phyloP scores from a whole-genome alignment of 257 asterid genomes.

The Solanum megistacrolobum region DNA sequence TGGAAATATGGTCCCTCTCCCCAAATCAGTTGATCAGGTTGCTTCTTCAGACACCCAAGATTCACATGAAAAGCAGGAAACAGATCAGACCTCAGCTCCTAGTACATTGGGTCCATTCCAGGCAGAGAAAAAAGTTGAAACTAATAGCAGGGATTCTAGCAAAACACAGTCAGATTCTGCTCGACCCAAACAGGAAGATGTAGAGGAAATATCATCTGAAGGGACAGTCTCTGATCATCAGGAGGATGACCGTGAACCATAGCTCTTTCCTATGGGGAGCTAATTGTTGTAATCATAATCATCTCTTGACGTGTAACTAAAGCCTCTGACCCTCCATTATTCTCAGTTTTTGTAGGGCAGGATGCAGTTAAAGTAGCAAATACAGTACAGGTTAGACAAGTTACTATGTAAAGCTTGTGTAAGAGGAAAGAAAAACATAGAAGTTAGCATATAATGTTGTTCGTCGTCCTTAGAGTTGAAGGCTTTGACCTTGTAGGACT shows the following conservation, averaged over 20 bases:
- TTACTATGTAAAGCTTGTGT: constrained; percentile 7
- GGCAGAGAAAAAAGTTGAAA: constrained; percentile 10
- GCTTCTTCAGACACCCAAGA: constrained; percentile 13
- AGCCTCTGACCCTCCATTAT: neutral
- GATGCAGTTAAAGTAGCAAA: neutral
- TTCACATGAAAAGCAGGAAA: constrained; percentile 5
- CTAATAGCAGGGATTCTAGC: constrained; percentile 39
- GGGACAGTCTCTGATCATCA: constrained; percentile 52
- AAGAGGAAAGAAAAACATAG: constrained; percentile 6
- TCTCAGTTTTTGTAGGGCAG: constrained; percentile 34
- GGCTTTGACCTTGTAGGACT: neutral
- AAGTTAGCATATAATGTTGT: neutral
- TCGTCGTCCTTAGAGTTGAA: neutral
- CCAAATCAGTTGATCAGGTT: constrained; percentile 16
- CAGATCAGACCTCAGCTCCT: constrained; percentile 15
- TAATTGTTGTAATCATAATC: neutral
- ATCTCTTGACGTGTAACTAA: neutral
- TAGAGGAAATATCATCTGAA: constrained; percentile 49
- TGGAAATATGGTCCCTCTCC: constrained; percentile 4
- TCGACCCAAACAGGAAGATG: constrained; percentile 12
- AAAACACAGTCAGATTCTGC: constrained; percentile 31
- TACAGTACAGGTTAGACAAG: constrained; percentile 6
- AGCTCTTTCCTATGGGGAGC: constrained; percentile 1
- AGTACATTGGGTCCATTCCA: constrained; percentile 2
- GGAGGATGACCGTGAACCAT: constrained; percentile 24